Evolutionary conservation across 148 eudicot species (phyloP), one percentile per base, ranked within the genome.

Genomic region (Rhododendron vialii): DNA sequence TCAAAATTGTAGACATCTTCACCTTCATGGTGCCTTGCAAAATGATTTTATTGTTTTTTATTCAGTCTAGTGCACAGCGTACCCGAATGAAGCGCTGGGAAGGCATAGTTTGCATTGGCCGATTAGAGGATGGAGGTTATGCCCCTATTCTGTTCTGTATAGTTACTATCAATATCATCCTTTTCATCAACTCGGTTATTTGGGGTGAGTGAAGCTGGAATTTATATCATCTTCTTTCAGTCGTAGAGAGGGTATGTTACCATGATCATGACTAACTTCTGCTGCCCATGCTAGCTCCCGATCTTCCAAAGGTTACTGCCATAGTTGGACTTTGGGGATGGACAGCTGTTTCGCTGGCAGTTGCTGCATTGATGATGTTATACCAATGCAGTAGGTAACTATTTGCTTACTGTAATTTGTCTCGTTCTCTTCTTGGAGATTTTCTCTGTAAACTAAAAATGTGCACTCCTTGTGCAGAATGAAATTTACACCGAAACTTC

Each of bases 281-380:
- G 83, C 53, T 83, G 71, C 51, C 77, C 38, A 33, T 89, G 71
- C 61, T 69, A 96, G 98, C 95, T 92, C 89, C 98, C 30, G 92
- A 85, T 88, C 92, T 96, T 74, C 84, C 90, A 17, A 96, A 93
- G 88, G 91, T 96, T 80, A 96, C 98, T 86, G 98, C 98, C 83
- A 89, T 87, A 84, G 86, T 96, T 84, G 98, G 93, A 81, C 94
- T 96, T 89, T 94, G 98, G 98, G 98, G 95, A 57, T 96, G 98
- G 98, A 90, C 90, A 30, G 93, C 88, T 84, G 94, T 95, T 85
- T 92, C 96, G 80, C 47, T 94, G 12, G 92, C 90, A 83, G 80
- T 91, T 89, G 91, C 87, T 88, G 89, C 95, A 33, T 86, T 96
- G 85, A 74, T 96, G 79, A 93, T 94, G 98, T 88, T 96, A 50